phyloP scores from a whole-genome alignment of 441 rosid species.

The Corymbia citriodora region DNA sequence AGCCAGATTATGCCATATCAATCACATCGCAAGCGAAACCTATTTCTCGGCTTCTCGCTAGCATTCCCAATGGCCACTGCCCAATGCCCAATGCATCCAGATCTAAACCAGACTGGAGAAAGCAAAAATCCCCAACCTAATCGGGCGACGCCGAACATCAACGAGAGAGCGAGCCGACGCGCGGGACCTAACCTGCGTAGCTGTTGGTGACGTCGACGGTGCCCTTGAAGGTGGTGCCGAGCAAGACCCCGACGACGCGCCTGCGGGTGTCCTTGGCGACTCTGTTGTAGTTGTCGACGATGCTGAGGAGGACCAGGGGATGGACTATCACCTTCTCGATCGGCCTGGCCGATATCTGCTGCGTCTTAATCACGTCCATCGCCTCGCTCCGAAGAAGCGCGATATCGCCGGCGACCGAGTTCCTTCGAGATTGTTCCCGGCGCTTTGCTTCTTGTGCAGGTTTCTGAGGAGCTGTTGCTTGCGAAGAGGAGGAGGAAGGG shows the following conservation, averaged over 20 bases:
- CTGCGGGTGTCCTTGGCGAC: slow-evolving; percentile 82
- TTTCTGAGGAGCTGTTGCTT: neutral
- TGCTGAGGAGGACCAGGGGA: slow-evolving; percentile 82
- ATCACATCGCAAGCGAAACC: neutral
- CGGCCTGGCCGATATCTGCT: slow-evolving; percentile 60
- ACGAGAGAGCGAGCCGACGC: neutral
- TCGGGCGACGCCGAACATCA: neutral
- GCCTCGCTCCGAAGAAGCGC: neutral
- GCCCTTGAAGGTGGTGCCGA: slow-evolving; percentile 63
- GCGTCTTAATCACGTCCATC: slow-evolving; percentile 86
- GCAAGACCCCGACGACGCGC: slow-evolving; percentile 80
- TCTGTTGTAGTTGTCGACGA: slow-evolving; percentile 85
- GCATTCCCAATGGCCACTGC: neutral
- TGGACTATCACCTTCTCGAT: slow-evolving; percentile 87
- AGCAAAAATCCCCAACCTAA: neutral
- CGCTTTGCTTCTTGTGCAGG: neutral
- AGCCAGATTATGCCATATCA: neutral
- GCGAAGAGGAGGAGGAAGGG: neutral
- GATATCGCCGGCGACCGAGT: neutral
- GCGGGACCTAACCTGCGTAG: slow-evolving; percentile 57
- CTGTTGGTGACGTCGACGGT: slow-evolving; percentile 81
- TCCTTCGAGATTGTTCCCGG: neutral
- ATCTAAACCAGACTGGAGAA: neutral
- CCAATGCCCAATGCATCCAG: neutral
- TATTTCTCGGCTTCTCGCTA: neutral